Conservation (phyloP, 208 protist species). For the Porcisia hertigi region DNA sequence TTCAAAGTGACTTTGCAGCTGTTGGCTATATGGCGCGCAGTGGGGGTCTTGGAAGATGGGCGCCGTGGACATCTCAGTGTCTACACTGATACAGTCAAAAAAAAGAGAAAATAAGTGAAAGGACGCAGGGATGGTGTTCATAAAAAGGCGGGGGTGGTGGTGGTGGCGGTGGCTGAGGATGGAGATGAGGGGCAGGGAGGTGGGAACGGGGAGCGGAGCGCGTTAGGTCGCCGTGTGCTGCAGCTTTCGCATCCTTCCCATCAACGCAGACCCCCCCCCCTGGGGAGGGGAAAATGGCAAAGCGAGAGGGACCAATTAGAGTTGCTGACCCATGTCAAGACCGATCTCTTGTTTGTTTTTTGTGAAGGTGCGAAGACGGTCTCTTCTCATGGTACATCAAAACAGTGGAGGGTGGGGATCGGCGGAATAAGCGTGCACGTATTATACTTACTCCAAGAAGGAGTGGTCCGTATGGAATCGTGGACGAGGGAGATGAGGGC, state of each 20-base stretch:
- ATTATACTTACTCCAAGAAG: background rate
- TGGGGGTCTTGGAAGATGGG: background rate
- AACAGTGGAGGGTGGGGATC: background rate
- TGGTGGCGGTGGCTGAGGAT: too few species aligned
- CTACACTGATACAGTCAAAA: background rate
- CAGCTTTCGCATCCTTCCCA: background rate
- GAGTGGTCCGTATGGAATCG: background rate
- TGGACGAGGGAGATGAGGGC: slow-evolving; percentile 1
- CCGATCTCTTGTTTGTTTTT: too few species aligned
- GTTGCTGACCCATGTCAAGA: background rate
- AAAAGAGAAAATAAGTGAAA: background rate
- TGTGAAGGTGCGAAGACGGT: background rate
- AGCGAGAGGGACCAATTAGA: background rate
- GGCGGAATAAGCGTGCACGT: background rate
- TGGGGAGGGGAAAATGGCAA: background rate
- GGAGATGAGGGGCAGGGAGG: background rate
- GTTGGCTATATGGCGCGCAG: background rate
- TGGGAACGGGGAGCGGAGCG: background rate
- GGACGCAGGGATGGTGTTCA: background rate
- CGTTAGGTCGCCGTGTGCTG: background rate
- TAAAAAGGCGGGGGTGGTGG: background rate
- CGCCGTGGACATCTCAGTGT: background rate
- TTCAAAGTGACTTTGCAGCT: slow-evolving; percentile 16
- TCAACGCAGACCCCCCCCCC: background rate
- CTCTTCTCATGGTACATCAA: background rate